Evolutionary conservation across 176 grass and related monocot genomes (phyloP).

Genomic region (Oryza coarctata): DNA sequence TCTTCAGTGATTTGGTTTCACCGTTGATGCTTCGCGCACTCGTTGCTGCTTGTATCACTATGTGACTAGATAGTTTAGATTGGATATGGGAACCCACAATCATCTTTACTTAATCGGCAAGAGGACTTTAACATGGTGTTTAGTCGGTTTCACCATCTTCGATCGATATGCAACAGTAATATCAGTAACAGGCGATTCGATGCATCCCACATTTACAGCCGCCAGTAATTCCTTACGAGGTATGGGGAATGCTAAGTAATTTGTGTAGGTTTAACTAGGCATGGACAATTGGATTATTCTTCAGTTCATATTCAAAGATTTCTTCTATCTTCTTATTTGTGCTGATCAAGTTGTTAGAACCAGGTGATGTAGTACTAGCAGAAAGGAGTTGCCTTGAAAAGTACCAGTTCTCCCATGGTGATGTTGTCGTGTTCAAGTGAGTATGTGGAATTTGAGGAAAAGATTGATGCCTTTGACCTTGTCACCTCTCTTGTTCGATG

Average conservation of each 20-base stretch:
- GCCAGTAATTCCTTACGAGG: slow-evolving; percentile 36
- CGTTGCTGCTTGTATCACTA: background rate
- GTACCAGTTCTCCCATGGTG: slow-evolving; percentile 78
- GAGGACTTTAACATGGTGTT: slow-evolving; percentile 18
- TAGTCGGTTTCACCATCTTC: slow-evolving; percentile 56
- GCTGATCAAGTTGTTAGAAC: slow-evolving; percentile 51
- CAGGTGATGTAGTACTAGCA: slow-evolving; percentile 60
- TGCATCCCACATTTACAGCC: slow-evolving; percentile 76
- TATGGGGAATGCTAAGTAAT: slow-evolving; percentile 31
- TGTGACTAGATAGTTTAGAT: slow-evolving; percentile 3
- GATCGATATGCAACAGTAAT: slow-evolving; percentile 46
- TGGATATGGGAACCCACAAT: slow-evolving; percentile 42
- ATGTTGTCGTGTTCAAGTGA: slow-evolving; percentile 79
- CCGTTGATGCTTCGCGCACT: background rate
- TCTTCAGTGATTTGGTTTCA: background rate
- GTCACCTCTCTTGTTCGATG: background rate
- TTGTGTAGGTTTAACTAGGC: background rate
- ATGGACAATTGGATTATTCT: background rate
- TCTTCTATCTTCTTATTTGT: slow-evolving; percentile 8
- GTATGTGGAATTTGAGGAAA: background rate
- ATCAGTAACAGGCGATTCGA: slow-evolving; percentile 57
- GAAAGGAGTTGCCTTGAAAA: slow-evolving; percentile 58
- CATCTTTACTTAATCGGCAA: slow-evolving; percentile 50
- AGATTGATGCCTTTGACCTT: background rate
- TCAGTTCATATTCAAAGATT: slow-evolving; percentile 5